Evolutionary conservation across 1,139 yeast species (phyloP), one percentile per base, ranked within the genome.

Genomic region (Saccharomyces hybrid): DNA sequence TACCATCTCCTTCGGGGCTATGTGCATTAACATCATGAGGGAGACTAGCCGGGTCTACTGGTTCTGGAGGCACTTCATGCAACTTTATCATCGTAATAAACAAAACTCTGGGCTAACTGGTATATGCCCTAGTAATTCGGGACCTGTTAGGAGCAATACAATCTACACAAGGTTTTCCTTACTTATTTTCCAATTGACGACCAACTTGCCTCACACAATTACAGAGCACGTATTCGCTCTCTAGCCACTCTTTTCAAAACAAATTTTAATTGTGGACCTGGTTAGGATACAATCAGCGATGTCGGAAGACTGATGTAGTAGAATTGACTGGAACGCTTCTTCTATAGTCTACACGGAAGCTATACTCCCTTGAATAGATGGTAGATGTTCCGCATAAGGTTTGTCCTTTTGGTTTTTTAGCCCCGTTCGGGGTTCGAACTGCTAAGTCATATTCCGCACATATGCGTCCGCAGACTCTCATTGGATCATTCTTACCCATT

Each of bases 51-150:
- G 50, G 52, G 4, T 53, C 52, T 23, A 61, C 51, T 7, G 64
- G 65, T 47, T 58, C 59, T 5, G 65, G 65, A 11, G 59, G 26
- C 2, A 62, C 52, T 32, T 57, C 59, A 25, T 56, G 56, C 28
- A 62, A 51, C 27, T 56, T 52, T 56, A 58, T 59, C 28, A 13
- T 54, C 44, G 25, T 13, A 20, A 38, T 20, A 38, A 38, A 16
- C 7, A 5, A 16, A 30, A 9, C 5, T 30, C 13, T 9, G 31
- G 27, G 6, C 31, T 5, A 11, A 30, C 11, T 9, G 31, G 5
- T 13, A 5, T 30, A 9, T 5, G 31, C 11, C 13, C 4, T 30
- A 30, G 5, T 9, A 9, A 11, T 30, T 9, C 31, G 11, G 5
- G 13, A 13, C 31, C 13, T 30, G 9, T 4, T 30, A 3, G 31